Base-by-base conservation (phyloP, 1,284 basidiomycete species). In the Leccinum pachyderme region DNA sequence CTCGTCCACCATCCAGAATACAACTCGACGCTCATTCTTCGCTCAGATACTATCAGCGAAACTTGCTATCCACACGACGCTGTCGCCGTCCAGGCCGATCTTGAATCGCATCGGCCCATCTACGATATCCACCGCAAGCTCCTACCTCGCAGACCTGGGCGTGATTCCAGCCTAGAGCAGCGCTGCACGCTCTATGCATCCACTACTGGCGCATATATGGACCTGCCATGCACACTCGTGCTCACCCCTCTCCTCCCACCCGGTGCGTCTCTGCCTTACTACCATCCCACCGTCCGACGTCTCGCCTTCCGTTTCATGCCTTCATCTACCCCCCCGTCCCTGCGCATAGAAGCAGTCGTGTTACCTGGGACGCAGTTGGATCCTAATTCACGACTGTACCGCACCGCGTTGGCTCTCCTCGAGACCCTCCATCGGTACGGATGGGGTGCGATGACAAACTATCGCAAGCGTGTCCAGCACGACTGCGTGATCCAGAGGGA, bases 401-500 rank as follows among this genome's bases (percentile, higher is more conserved):
- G 93, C 18, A 97, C 93, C 0, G 87, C 84, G 35, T 75, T 93
- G 5, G 81, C 86, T 0, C 80, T 98, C 7, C 79, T 98, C 9
- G 90, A 94, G 56, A 85, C 89, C 0, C 70, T 95, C 18, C 88
- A 93, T 70, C 83, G 91, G 46, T 93, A 97, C 66, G 88, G 89
- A 9, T 92, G 87, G 83, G 95, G 95, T 5, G 80, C 82, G 2
- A 65, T 86, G 60, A 86, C 84, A 1, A 83, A 87, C 48, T 98
- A 97, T 74, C 81, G 84, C 68, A 98, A 98, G 68, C 83, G 94
- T 2, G 88, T 95, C 1, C 67, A 79, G 7, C 96, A 98, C 66
- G 95, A 98, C 69, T 77, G 84, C 13, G 64, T 98, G 15, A 81
- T 97, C 4, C 80, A 86, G 0, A 77, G 90, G 24, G 89, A 93